Percentiles rank a stretch among this genome's conserved stretches.
phyloP scores from a whole-genome alignment of 2,329 filamentous ascomycete species.

The Trichoderma sp. region DNA sequence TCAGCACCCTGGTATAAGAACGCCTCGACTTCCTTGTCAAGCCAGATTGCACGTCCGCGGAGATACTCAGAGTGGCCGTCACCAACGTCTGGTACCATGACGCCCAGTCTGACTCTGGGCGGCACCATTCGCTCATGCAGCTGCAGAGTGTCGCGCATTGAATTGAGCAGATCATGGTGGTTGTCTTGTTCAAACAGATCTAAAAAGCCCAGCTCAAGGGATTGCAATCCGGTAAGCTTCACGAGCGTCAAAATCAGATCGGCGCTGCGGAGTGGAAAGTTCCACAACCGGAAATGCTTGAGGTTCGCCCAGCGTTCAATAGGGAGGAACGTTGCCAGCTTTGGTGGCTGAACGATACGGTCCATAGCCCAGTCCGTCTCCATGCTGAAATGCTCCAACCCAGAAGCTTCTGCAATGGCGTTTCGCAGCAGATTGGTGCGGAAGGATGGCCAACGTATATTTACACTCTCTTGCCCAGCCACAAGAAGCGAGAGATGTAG shows the following conservation, averaged over 20 bases:
- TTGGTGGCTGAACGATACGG: not conserved
- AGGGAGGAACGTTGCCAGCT: not conserved
- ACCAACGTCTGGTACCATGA: not conserved
- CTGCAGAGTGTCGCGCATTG: not conserved
- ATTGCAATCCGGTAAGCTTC: not conserved
- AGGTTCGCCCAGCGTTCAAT: not conserved
- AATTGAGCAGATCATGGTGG: not conserved
- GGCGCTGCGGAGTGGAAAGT: not conserved
- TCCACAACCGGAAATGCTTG: slow-evolving; percentile 1
- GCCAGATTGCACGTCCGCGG: slow-evolving; percentile 6
- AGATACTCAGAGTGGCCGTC: not conserved
- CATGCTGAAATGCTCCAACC: not conserved
- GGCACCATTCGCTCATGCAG: not conserved
- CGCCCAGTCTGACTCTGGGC: not conserved
- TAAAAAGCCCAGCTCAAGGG: not conserved
- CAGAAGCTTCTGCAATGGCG: not conserved
- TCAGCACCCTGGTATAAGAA: not conserved
- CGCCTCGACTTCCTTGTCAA: not conserved
- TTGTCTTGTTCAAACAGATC: not conserved
- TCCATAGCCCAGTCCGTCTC: not conserved
- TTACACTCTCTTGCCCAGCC: not conserved
- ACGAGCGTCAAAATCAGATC: not conserved
- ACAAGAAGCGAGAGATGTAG: not conserved
- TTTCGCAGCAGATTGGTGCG: not conserved
- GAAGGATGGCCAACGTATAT: not conserved